Evolutionary conservation across 2,329 filamentous ascomycete species (phyloP).

Genomic region (Aureobasidium sp.): DNA sequence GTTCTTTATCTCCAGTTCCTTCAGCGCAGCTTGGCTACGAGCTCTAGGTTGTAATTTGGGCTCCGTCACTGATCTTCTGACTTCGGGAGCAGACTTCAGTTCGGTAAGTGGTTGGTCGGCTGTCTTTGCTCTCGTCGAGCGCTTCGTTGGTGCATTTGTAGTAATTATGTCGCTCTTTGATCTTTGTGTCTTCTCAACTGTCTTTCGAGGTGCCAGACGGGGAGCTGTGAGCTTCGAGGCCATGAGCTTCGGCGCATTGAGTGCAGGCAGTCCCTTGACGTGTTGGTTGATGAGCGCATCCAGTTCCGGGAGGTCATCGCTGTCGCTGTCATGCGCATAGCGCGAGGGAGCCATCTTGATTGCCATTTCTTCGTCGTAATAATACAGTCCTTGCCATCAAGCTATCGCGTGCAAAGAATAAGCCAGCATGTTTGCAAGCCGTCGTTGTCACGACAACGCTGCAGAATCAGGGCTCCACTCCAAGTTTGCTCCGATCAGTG

Average conservation of each 20-base stretch:
- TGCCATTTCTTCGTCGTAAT: not conserved
- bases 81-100: not conserved
- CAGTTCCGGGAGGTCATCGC: constrained; percentile 14
- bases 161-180: not conserved
- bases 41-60: not conserved
- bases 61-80: not conserved
- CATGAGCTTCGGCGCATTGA: not conserved
- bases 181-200: not conserved
- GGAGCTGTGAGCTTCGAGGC: not conserved
- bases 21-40: not conserved
- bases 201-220: not conserved
- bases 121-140: not conserved
- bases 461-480: not conserved
- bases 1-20: not conserved
- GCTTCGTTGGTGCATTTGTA: not conserved
- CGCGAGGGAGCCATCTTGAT: not conserved
- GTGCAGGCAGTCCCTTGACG: not conserved
- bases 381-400: not conserved
- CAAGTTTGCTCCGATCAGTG: not conserved
- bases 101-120: not conserved
- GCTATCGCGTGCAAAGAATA: not conserved
- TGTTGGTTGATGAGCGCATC: constrained; percentile 15
- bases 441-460: not conserved
- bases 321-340: constrained; percentile 1
- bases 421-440: not conserved